These are phyloP conservation scores for Wickerhamiella brachini DNA, from an alignment of 805 yeast genomes.

Conservation along the genomic window DNA sequence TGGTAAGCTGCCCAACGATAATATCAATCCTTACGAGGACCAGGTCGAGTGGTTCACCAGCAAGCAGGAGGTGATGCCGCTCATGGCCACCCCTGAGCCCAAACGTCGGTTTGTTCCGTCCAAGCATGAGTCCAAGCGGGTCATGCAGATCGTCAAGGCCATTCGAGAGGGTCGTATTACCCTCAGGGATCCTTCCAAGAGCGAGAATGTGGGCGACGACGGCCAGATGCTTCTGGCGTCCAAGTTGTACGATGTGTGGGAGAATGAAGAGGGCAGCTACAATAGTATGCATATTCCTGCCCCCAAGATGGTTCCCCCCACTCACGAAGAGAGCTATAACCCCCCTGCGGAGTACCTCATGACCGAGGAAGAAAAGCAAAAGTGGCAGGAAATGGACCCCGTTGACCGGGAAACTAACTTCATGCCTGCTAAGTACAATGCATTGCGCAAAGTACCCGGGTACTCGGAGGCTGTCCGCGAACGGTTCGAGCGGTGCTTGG, in stretches of 20 bases:
- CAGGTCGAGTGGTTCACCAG: conserved; percentile 91
- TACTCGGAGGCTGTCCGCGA: conserved; percentile 77
- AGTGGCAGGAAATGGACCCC: conserved; percentile 59
- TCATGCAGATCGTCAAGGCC: conserved; percentile 92
- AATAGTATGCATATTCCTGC: conserved; percentile 85
- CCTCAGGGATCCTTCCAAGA: conserved; percentile 49
- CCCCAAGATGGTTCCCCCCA: conserved; percentile 91
- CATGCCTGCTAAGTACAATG: conserved; percentile 64
- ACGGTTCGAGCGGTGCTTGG: conserved; percentile 85
- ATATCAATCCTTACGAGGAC: conserved; percentile 80
- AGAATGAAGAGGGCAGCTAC: conserved; percentile 39
- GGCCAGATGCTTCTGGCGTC: conserved; percentile 25
- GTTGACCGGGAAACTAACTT: conserved; percentile 66
- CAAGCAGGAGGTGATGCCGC: conserved; percentile 74
- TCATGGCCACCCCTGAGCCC: conserved; percentile 91
- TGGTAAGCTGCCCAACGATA: conserved; percentile 71
- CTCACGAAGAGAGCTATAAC: conserved; percentile 90
- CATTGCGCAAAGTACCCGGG: conserved; percentile 89
- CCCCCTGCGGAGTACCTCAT: conserved; percentile 93
- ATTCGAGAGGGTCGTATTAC: conserved; percentile 91
- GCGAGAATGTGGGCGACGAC: conserved; percentile 38
- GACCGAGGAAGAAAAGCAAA: conserved; percentile 58
- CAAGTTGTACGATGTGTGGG: conserved; percentile 68
- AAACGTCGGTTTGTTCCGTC: conserved; percentile 95
- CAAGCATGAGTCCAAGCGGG: conserved; percentile 87